Conservation (phyloP, 495 filamentous ascomycete species). For the Podospora comata region DNA sequence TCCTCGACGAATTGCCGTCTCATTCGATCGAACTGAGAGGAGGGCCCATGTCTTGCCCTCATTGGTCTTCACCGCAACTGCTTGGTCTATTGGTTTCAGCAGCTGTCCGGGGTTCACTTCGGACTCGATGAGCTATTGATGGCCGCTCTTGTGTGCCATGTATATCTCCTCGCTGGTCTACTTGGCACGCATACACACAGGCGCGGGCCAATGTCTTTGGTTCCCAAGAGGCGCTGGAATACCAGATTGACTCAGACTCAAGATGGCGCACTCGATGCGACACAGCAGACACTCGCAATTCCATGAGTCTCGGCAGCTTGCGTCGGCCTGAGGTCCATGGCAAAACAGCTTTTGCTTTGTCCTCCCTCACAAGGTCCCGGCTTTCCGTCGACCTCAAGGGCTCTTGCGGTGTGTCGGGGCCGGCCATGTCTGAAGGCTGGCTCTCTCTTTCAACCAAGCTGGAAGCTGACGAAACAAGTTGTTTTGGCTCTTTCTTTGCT, state of each 20-base stretch:
- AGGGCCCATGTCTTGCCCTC: slow-evolving; percentile 13
- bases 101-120: slow-evolving; percentile 14
- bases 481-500: not conserved
- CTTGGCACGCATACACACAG: not conserved
- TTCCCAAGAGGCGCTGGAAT: slow-evolving; percentile 28
- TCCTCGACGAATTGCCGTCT: not conserved
- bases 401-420: slow-evolving; percentile 12
- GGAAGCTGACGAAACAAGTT: not conserved
- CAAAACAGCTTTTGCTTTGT: not conserved
- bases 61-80: slow-evolving; percentile 12
- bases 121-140: not conserved
- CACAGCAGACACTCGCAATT: slow-evolving; percentile 30
- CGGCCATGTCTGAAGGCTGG: not conserved
- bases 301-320: slow-evolving; percentile 29
- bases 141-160: slow-evolving; percentile 1
- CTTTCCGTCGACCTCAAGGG: not conserved
- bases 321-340: slow-evolving; percentile 14
- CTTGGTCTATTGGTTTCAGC: slow-evolving; percentile 23
- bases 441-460: not conserved
- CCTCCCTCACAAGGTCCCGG: not conserved
- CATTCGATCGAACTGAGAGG: slow-evolving; percentile 2
- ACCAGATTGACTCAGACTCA: slow-evolving; percentile 36
- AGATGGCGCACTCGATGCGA: slow-evolving; percentile 31
- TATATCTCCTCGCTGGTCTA: not conserved
- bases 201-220: slow-evolving; percentile 24